phyloP scores from a whole-genome alignment of 1,139 yeast species.

The Blastobotrys malaysiensis region DNA sequence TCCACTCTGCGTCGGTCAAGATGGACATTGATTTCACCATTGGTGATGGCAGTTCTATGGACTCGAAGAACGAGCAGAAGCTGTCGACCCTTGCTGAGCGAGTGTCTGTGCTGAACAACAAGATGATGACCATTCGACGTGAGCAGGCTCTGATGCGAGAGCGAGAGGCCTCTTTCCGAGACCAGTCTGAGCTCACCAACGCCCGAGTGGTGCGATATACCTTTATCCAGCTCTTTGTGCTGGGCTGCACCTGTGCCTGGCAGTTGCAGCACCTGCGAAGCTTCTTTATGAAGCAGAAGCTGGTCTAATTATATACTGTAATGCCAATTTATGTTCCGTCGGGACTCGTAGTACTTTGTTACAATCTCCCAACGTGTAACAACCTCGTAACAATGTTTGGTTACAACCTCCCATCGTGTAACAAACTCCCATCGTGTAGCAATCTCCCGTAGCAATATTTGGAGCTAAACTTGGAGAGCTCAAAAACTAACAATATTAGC shows the following conservation, averaged over 20 bases:
- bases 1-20: slow-evolving; percentile 44
- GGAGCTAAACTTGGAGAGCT: no score
- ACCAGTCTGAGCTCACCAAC: slow-evolving; percentile 61
- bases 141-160: slow-evolving; percentile 66
- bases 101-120: slow-evolving; percentile 48
- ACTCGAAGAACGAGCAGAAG: slow-evolving; percentile 45
- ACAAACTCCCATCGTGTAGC: no score
- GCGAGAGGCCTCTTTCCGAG: slow-evolving; percentile 64
- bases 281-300: slow-evolving; percentile 62
- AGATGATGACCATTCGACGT: slow-evolving; percentile 51
- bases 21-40: slow-evolving; percentile 45
- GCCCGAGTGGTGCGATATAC: slow-evolving; percentile 63
- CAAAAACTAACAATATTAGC: no score
- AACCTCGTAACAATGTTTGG: no score
- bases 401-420: no score
- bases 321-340: no score
- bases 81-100: slow-evolving; percentile 49
- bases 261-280: slow-evolving; percentile 58
- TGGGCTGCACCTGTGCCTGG: slow-evolving; percentile 59
- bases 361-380: no score
- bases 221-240: slow-evolving; percentile 51
- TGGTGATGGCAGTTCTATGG: slow-evolving; percentile 49
- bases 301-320: slow-evolving; percentile 39
- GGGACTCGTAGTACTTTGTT: no score
- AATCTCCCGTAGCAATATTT: no score